Evolutionary conservation across 139 green algal species (phyloP), one percentile per base, ranked within the genome.

Genomic region (Ettlia oleoabundans): DNA sequence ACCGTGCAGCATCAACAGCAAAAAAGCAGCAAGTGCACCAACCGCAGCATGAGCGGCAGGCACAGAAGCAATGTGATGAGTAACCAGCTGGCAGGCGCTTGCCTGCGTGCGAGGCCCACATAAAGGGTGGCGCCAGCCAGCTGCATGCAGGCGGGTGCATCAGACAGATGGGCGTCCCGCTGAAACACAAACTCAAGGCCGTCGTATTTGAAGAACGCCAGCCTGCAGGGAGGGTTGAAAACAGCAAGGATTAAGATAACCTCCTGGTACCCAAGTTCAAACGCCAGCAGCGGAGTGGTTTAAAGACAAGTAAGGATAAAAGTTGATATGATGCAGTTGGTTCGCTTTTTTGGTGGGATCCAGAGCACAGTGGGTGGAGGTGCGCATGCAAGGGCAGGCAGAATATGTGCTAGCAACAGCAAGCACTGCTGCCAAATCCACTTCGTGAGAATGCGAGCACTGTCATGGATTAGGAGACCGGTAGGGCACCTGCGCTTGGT

Each of bases 181-280:
- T 89, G 47, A 40, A 92, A 84, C 37, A 89, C 55, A 74, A 94
- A 89, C 47, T 91, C 85, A 3, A 82, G 83, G 6, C 80, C 78
- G 32, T 89, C 81, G 58, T 88, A 82, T 40, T 81, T 78, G 42
- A 84, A 85, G 65, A 91, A 58, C 10, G 87, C 55, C 28, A 91
- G 58, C 30, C 65, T 85, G 75, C 58, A 55, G 22, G 0, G 8
- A n/a, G n/a, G n/a, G n/a, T n/a, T n/a, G n/a, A n/a, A n/a, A n/a
- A n/a, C n/a, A n/a, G n/a, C n/a, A n/a, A n/a, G n/a, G n/a, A n/a
- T n/a, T n/a, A n/a, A n/a, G n/a, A n/a, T n/a, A n/a, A n/a, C n/a
- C n/a, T n/a, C n/a, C n/a, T n/a, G n/a, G n/a, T n/a, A n/a, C n/a
- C n/a, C n/a, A n/a, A n/a, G n/a, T n/a, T n/a, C n/a, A n/a, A n/a